These are phyloP conservation scores for Limonomyces culmigenus DNA, from an alignment of 1,284 basidiomycete species.

Conservation along the genomic window DNA sequence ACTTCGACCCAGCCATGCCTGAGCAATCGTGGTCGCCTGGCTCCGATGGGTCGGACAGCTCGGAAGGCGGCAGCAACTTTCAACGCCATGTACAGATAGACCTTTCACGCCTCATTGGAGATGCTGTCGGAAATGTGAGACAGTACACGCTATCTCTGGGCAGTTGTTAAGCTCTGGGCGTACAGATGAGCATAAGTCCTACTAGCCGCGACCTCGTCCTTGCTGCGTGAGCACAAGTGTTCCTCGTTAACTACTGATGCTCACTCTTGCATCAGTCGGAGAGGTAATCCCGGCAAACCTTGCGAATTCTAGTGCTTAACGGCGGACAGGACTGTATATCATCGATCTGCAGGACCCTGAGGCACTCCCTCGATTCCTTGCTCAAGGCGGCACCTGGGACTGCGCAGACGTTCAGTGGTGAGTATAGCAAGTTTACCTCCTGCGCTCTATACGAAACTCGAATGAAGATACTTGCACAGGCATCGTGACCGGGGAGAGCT, in stretches of 20 bases:
- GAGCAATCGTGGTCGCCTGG: too few species aligned
- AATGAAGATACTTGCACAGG: too few species aligned
- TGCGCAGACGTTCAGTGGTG: constrained; percentile 22
- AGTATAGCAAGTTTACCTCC: too few species aligned
- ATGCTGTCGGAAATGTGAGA: constrained; percentile 69
- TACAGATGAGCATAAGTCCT: constrained; percentile 69
- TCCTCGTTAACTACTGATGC: constrained; percentile 13
- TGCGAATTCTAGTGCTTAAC: constrained; percentile 13
- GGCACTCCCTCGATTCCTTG: constrained; percentile 71
- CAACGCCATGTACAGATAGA: constrained; percentile 38
- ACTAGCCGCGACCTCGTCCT: constrained; percentile 64
- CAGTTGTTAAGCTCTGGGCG: not conserved
- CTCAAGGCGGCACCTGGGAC: constrained; percentile 32
- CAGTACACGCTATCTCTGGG: not conserved
- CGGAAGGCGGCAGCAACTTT: not conserved
- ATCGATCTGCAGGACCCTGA: constrained; percentile 84
- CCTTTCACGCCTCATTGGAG: constrained; percentile 62
- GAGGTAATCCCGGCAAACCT: too few species aligned
- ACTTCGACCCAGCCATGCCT: too few species aligned
- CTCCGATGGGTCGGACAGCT: too few species aligned
- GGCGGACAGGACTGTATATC: constrained; percentile 88
- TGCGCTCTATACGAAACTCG: too few species aligned
- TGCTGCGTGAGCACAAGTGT: too few species aligned
- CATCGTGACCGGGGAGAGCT: constrained; percentile 68
- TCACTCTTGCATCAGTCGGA: not conserved